Conservation (phyloP, 371 early-diverging fungal species). For the Lichtheimia hyalospora region DNA sequence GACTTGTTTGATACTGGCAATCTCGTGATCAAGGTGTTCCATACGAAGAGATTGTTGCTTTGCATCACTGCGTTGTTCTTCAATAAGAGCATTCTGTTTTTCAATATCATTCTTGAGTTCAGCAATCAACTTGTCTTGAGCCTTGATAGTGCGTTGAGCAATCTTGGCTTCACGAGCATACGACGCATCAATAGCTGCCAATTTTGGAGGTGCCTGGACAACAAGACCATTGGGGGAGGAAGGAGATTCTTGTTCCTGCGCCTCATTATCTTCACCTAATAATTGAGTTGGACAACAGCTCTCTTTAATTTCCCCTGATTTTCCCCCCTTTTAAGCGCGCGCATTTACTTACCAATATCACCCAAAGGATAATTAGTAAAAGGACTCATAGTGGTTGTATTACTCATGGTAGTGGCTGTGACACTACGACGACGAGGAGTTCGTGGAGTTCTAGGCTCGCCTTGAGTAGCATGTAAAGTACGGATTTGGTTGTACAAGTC, state of each 20-base stretch:
- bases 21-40: slow-evolving; percentile 57
- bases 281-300: no score
- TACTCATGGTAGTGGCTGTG: slow-evolving; percentile 25
- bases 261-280: slow-evolving; percentile 6
- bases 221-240: not conserved
- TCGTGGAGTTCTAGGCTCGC: slow-evolving; percentile 44
- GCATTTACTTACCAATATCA: slow-evolving; percentile 26
- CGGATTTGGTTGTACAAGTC: slow-evolving; percentile 50
- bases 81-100: slow-evolving; percentile 33
- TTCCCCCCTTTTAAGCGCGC: no score
- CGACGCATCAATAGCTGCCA: slow-evolving; percentile 41
- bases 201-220: slow-evolving; percentile 22
- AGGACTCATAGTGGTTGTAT: slow-evolving; percentile 25
- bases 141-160: slow-evolving; percentile 52
- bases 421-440: slow-evolving; percentile 46
- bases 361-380: slow-evolving; percentile 29
- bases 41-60: slow-evolving; percentile 45
- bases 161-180: slow-evolving; percentile 53
- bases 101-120: slow-evolving; percentile 46
- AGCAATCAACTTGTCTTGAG: slow-evolving; percentile 45
- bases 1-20: slow-evolving; percentile 62
- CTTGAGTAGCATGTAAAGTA: slow-evolving; percentile 23
- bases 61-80: slow-evolving; percentile 37
- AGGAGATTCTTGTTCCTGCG: not conserved
- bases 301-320: no score